Base-by-base conservation (phyloP, 1,139 yeast species). In the Protomyces arabidopsidicola region DNA sequence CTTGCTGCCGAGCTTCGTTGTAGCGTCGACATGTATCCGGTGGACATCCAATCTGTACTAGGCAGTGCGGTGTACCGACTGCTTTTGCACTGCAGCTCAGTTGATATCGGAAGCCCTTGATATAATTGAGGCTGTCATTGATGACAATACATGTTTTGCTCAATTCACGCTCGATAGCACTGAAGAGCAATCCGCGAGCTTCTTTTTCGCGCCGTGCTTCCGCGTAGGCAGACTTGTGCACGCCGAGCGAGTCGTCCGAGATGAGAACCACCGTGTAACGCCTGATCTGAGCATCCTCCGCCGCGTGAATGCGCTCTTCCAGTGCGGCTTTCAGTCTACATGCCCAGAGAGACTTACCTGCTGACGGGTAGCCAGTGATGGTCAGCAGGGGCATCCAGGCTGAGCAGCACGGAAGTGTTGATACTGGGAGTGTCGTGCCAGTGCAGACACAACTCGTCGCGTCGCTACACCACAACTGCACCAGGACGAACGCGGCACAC, bases 41-140 rank as follows among this genome's bases (percentile, higher is more conserved):
- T 0, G 96, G 86, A 31, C 87, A 84, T 68, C 90, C 82, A 0
- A 88, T 86, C 68, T 91, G 93, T 1, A 91, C 71, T 53, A 91
- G 88, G 72, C 96, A 88, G 69, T 89, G 88, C 1, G 95, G 87
- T 0, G 98, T 90, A 18, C 84, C 81, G 35, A 85, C 78, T 0
- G 91, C 88, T 72, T 91, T 91, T 48, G 96, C 93, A 73, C 93
- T 98, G 74, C 98, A 90, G 74, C 84, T 90, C 64, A 93, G 78
- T 74, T 93, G 99, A 75, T 95, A 93, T 66, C 98, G 79, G 73
- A 90, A 90, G 0, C 99, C 99, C 72, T 93, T 95, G 72, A 95
- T 95, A 73, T 95, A 95, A 27, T 90, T 86, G 72, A 90, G 78
- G 1, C 95, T 83, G 74, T 93, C 98, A 65, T 93, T 79, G 22